Conservation (phyloP, 1,284 basidiomycete genomes). For the Cryptococcus maquisensis region DNA sequence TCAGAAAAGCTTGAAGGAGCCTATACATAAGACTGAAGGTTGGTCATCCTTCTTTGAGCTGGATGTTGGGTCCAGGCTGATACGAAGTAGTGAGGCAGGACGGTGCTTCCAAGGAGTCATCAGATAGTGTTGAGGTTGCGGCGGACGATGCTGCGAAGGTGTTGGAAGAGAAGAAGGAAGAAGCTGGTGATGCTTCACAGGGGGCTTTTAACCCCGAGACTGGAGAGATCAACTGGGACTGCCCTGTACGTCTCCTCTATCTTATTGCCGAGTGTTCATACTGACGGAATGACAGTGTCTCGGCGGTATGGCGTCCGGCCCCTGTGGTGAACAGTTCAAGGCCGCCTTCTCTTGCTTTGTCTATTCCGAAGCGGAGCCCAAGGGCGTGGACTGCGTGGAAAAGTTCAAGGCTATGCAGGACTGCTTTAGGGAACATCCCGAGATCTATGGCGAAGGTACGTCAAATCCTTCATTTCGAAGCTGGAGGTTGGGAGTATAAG, state of each 20-base stretch:
- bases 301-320: constrained; percentile 96
- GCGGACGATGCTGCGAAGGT: constrained; percentile 10
- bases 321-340: constrained; percentile 90
- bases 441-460: constrained; percentile 87
- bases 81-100: constrained; percentile 3
- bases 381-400: constrained; percentile 96
- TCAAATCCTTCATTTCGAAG: constrained; percentile 1
- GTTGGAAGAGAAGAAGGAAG: constrained; percentile 24
- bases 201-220: constrained; percentile 79
- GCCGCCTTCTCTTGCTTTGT: constrained; percentile 98
- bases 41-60: constrained; percentile 7
- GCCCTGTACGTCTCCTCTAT: constrained; percentile 54
- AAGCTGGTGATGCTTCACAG: constrained; percentile 25
- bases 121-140: neutral
- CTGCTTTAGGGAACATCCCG: constrained; percentile 94
- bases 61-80: neutral
- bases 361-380: constrained; percentile 88
- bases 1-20: constrained; percentile 20
- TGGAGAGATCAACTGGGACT: constrained; percentile 98
- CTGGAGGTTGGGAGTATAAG: neutral
- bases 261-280: neutral
- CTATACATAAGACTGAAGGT: constrained; percentile 15
- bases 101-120: neutral
- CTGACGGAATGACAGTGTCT: constrained; percentile 57
- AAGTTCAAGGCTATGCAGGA: constrained; percentile 98